Evolutionary conservation across 352 stramenopile genomes (phyloP).

Genomic region (Pelagophyceae sp.): DNA sequence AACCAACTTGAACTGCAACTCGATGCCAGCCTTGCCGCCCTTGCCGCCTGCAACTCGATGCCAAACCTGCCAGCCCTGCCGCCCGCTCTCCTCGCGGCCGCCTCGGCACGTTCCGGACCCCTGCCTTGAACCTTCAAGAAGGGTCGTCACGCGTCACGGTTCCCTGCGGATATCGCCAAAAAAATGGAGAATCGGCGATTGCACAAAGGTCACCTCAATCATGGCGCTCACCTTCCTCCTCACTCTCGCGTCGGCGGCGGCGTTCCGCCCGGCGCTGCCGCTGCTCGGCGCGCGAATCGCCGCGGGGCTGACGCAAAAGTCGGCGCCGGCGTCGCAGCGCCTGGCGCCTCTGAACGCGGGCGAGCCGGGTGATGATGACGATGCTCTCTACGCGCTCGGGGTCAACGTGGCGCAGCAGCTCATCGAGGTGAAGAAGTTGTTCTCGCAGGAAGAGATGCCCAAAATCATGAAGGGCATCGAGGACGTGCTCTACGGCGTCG

Average conservation of each 20-base stretch:
- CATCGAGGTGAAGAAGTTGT: constrained; percentile 32
- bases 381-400: constrained; percentile 45
- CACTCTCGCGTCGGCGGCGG: not conserved
- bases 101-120: too few species aligned
- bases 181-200: too few species aligned
- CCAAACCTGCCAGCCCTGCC: too few species aligned
- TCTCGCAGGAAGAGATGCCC: constrained; percentile 21
- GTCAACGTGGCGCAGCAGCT: constrained; percentile 51
- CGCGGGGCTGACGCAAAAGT: too few species aligned
- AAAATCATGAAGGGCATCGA: constrained; percentile 13
- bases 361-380: not conserved
- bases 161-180: too few species aligned
- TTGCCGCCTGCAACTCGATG: too few species aligned
- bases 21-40: not conserved
- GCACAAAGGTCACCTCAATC: not conserved
- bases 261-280: not conserved
- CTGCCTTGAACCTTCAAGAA: too few species aligned
- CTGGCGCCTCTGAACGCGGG: not conserved
- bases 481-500: constrained; percentile 40
- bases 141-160: too few species aligned
- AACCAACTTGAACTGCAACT: not conserved
- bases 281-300: too few species aligned
- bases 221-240: not conserved
- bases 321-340: too few species aligned
- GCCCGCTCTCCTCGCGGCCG: too few species aligned